Base-by-base conservation (phyloP, 441 rosid species). In the Melastoma candidum region DNA sequence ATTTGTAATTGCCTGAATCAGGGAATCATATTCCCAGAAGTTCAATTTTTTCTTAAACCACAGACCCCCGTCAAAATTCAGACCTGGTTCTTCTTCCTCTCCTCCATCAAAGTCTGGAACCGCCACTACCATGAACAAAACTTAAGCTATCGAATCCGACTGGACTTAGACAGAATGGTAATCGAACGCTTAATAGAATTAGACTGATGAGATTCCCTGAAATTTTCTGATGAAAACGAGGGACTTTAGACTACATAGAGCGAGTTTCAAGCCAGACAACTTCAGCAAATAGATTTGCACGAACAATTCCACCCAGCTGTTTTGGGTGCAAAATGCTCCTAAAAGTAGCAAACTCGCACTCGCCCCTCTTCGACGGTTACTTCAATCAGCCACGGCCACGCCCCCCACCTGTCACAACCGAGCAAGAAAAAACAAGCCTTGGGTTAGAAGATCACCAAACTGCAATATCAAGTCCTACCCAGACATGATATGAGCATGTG, bases 351-450 rank as follows among this genome's bases (percentile, higher is more conserved):
- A 53, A 55, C 54, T 52, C 13, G 51, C 71, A 17, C 22, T 17
- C 22, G 22, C 74, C 71, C 44, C 2, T 2, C 5, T 46, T 3
- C 29, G 43, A 1, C 8, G 7, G 57, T 54, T 9, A 47, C 39
- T 43, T 50, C 3, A 7, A 0, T 72, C 60, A 83, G 39, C 77
- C 79, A 47, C 89, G 73, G 24, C 85, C 85, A 24, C 85, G 71
- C 27, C 83, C 77, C 58, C 75, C 82, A 60, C 79, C 85, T 79
- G 63, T 45, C 58, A 61, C 32, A 27, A 36, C 46, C 22, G 22
- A 43, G 43, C 43, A 49, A 12, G 4, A 53, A 63, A 32, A 49
- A 26, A 46, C 27, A 9, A 51, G 51, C 3, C 7, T 51, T 25
- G 4, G 43, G 17, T 9, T 26, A 0, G 12, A 13, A 52, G 26